These are phyloP conservation scores for Cutaneotrichosporon sp. DNA, from an alignment of 1,284 basidiomycete species.

Conservation along the genomic window DNA sequence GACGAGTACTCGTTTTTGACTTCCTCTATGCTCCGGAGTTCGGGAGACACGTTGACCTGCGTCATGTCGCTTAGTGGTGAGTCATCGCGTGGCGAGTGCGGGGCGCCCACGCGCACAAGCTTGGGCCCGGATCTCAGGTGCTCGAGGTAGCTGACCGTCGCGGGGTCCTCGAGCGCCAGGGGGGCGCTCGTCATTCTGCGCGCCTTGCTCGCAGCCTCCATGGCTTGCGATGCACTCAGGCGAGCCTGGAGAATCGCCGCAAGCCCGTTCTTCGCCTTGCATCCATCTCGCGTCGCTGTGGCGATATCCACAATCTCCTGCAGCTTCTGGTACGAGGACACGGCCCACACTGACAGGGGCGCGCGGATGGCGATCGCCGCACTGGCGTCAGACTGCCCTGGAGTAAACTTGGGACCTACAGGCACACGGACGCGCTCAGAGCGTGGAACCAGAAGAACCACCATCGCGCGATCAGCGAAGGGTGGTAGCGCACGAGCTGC, in stretches of 20 bases:
- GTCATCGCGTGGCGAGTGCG: background rate
- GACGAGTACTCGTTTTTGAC: background rate
- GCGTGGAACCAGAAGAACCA: slow-evolving; percentile 49
- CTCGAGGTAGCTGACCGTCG: slow-evolving; percentile 3
- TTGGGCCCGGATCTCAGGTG: background rate
- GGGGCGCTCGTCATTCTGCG: background rate
- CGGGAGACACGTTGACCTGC: background rate
- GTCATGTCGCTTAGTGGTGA: background rate
- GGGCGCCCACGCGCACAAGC: slow-evolving; percentile 4
- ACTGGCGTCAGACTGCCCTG: background rate
- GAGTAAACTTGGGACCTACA: slow-evolving; percentile 25
- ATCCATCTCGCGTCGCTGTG: slow-evolving; percentile 38
- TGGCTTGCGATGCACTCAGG: slow-evolving; percentile 35
- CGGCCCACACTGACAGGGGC: slow-evolving; percentile 44
- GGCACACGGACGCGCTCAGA: slow-evolving; percentile 43
- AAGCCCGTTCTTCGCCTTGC: slow-evolving; percentile 44
- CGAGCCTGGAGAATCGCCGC: slow-evolving; percentile 38
- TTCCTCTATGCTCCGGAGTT: background rate
- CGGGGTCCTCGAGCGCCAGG: background rate
- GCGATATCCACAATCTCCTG: slow-evolving; percentile 44
- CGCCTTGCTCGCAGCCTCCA: slow-evolving; percentile 9
- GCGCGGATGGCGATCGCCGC: slow-evolving; percentile 44
- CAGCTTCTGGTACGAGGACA: slow-evolving; percentile 39
- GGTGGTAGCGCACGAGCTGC: slow-evolving; percentile 45
- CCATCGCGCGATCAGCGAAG: slow-evolving; percentile 42